These are phyloP conservation scores for Suhomyces chickasaworum DNA, from an alignment of 1,139 yeast species.

Conservation along the genomic window DNA sequence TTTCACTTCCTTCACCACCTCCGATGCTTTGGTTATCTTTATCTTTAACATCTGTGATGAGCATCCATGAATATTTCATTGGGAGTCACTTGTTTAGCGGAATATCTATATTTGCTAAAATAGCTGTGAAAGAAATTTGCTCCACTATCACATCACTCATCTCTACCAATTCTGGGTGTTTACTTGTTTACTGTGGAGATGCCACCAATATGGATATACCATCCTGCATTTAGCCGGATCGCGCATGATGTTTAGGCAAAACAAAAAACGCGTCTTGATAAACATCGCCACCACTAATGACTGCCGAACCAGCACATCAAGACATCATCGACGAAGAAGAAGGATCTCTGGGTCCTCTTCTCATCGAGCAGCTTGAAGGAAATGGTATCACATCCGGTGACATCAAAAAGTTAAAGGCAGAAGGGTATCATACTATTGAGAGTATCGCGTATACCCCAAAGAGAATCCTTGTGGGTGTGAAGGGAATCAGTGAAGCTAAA, in stretches of 20 bases:
- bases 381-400: constrained; percentile 86
- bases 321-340: constrained; percentile 39
- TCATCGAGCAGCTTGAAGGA: constrained; percentile 60
- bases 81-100: no score
- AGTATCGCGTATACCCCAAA: constrained; percentile 89
- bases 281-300: constrained; percentile 7
- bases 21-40: no score
- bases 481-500: constrained; percentile 94
- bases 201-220: not conserved
- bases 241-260: not conserved
- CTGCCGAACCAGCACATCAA: constrained; percentile 18
- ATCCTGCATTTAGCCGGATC: not conserved
- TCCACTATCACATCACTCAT: no score
- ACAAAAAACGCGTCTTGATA: constrained; percentile 14
- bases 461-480: constrained; percentile 71
- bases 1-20: no score
- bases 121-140: no score
- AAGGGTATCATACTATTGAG: constrained; percentile 88
- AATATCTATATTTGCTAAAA: no score
- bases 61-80: no score
- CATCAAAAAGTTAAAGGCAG: constrained; percentile 75
- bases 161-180: no score
- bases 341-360: constrained; percentile 43
- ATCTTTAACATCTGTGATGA: no score
- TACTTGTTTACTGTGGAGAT: no score